Percentiles rank a stretch among this genome's conserved stretches.
phyloP scores from a whole-genome alignment of 208 protist species.

The Leishmania amazonensis region DNA sequence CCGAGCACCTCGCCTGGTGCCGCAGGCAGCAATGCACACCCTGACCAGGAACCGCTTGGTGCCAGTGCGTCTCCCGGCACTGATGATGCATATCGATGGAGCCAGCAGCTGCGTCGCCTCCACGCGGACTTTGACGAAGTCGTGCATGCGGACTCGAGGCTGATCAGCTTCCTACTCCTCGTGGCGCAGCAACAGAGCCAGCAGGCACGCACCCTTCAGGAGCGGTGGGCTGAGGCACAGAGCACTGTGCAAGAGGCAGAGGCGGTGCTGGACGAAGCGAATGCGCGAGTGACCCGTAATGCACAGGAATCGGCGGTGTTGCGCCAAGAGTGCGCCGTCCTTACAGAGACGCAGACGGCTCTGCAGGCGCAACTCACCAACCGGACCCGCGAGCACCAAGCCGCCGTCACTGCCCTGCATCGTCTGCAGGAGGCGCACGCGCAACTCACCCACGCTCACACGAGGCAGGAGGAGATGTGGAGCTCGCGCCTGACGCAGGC shows the following conservation, averaged over 20 bases:
- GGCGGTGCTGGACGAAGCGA: constrained; percentile 12
- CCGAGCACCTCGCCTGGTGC: background rate
- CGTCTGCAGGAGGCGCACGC: constrained; percentile 1
- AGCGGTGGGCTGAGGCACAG: constrained; percentile 26
- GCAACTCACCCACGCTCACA: background rate
- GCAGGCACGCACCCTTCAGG: constrained; percentile 1
- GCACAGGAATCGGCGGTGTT: constrained; percentile 13
- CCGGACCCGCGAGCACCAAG: constrained; percentile 4
- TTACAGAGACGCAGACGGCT: constrained; percentile 7
- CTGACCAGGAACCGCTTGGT: background rate
- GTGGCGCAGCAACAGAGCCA: constrained; percentile 19
- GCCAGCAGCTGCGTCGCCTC: constrained; percentile 3
- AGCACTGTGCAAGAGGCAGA: constrained; percentile 13
- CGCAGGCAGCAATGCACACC: background rate
- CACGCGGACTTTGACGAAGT: constrained; percentile 17
- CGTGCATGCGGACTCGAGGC: constrained; percentile 22
- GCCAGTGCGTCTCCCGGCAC: background rate
- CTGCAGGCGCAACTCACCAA: background rate
- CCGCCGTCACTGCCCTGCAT: background rate
- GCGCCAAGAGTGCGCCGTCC: constrained; percentile 13
- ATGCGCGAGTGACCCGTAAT: background rate
- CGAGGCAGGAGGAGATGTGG: constrained; percentile 11
- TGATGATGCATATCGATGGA: background rate
- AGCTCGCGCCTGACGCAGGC: constrained; percentile 20
- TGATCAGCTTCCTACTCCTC: constrained; percentile 26